Base-by-base conservation (phyloP, 2,329 filamentous ascomycete species). In the Gaeumannomyces sp. region DNA sequence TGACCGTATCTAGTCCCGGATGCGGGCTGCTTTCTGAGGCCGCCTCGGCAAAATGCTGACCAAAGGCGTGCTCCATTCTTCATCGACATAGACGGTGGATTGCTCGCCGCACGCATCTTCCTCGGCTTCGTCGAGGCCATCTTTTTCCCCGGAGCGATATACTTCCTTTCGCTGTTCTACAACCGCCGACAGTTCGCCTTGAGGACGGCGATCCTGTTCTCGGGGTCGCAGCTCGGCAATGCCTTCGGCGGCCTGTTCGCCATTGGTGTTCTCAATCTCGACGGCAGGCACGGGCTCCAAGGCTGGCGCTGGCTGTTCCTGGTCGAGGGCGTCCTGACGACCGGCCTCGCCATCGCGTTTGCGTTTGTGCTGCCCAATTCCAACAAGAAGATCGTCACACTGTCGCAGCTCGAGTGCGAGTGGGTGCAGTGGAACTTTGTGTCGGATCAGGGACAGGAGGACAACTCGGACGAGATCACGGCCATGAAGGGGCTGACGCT, bases 121-220 rank as follows among this genome's bases (percentile, higher is more conserved):
- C 75, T 86, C 0, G 83, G 83, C 56, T 78, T 82, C 57, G 76
- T 83, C 7, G 83, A 86, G 69, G 85, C 84, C 0, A 80, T 83
- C 4, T 85, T 83, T 72, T 85, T 85, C 69, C 79, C 79, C 0
- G 79, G 78, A 0, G 75, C 74, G 0, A 70, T 80, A 1, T 79
- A 75, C 64, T 77, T 73, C 33, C 68, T 80, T 0, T 76, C 74
- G 0, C 68, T 73, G 1, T 81, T 77, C 70, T 81, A 81, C 64
- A 80, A 75, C 7, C 71, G 76, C 13, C 73, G 74, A 65, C 65
- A 79, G 67, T 72, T 76, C 2, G 73, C 72, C 4, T 68, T 75
- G 19, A 70, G 77, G 6, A 71, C 73, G 0, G 74, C 75, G 3
- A 70, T 76, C 13, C 69, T 77, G 0, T 76, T 73, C 66, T 70